Evolutionary conservation across 805 yeast genomes (phyloP).

Genomic region (Peterozyma toletana): DNA sequence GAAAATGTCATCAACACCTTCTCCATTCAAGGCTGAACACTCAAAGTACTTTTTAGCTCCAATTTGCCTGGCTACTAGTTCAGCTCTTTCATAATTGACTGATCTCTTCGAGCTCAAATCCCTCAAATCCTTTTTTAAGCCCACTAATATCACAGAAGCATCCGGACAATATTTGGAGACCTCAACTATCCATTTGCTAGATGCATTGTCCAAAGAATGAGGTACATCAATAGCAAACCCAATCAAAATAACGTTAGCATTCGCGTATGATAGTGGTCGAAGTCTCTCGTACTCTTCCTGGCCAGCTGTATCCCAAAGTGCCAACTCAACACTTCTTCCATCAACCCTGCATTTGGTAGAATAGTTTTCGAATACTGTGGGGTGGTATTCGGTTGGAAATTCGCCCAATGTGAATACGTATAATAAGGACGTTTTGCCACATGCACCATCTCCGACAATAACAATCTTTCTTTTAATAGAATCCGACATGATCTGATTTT

Average conservation of each 20-base stretch:
- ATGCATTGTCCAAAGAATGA: conserved; percentile 78
- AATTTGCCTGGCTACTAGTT: conserved; percentile 19
- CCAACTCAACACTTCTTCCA: conserved; percentile 83
- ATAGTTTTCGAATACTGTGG: conserved; percentile 91
- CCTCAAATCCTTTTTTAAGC: conserved; percentile 78
- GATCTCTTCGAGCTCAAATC: conserved; percentile 29
- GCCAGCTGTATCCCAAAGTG: conserved; percentile 96
- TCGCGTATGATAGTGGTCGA: conserved; percentile 80
- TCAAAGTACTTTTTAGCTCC: conserved; percentile 83
- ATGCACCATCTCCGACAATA: conserved; percentile 92
- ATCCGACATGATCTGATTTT: conserved; percentile 7
- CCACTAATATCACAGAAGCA: conserved; percentile 73
- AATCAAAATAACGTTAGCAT: conserved; percentile 78
- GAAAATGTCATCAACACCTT: conserved; percentile 90
- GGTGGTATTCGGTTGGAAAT: conserved; percentile 88
- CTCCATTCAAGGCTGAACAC: conserved; percentile 89
- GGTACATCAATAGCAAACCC: conserved; percentile 84
- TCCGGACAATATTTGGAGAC: conserved; percentile 74
- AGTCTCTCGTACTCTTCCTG: conserved; percentile 92
- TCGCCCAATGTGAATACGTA: conserved; percentile 90
- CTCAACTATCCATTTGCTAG: conserved; percentile 82
- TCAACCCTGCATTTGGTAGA: conserved; percentile 93
- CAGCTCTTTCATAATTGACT: conserved; percentile 34
- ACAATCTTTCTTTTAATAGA: conserved; percentile 64
- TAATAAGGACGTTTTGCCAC: conserved; percentile 87